Evolutionary conservation across 1,284 basidiomycete genomes (phyloP).

Genomic region (Baeospora myosura): DNA sequence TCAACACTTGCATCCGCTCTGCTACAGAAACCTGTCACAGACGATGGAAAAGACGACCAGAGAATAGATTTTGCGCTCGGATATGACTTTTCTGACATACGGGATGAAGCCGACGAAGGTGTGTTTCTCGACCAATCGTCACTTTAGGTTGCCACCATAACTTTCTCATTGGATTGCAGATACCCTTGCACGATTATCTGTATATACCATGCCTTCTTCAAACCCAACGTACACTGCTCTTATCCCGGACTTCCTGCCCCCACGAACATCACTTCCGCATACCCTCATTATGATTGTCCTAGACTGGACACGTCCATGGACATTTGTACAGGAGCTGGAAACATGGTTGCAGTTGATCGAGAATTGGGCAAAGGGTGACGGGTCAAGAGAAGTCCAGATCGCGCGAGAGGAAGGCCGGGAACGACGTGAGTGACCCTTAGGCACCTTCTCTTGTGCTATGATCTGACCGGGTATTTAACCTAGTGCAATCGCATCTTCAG

Average conservation of each 20-base stretch:
- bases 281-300: constrained; percentile 82
- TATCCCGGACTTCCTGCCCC: constrained; percentile 79
- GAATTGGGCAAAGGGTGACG: constrained; percentile 67
- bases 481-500: constrained; percentile 84
- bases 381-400: constrained; percentile 60
- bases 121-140: constrained; percentile 11
- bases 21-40: constrained; percentile 53
- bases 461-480: constrained; percentile 7
- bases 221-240: constrained; percentile 66
- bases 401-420: constrained; percentile 75
- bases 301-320: constrained; percentile 95
- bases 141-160: too few species aligned
- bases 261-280: constrained; percentile 62
- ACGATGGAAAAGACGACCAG: constrained; percentile 51
- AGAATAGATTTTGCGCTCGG: constrained; percentile 72
- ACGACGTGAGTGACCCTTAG: constrained; percentile 51
- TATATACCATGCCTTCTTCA: constrained; percentile 84
- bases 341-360: constrained; percentile 85
- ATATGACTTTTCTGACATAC: constrained; percentile 81
- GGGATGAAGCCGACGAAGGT: constrained; percentile 88
- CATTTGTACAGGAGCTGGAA: constrained; percentile 82
- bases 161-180: constrained; percentile 37
- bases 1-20: constrained; percentile 63
- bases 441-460: constrained; percentile 1
- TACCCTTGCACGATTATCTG: constrained; percentile 77